phyloP scores from a whole-genome alignment of 2,329 filamentous ascomycete genomes.

The Sporothrix brasiliensis region DNA sequence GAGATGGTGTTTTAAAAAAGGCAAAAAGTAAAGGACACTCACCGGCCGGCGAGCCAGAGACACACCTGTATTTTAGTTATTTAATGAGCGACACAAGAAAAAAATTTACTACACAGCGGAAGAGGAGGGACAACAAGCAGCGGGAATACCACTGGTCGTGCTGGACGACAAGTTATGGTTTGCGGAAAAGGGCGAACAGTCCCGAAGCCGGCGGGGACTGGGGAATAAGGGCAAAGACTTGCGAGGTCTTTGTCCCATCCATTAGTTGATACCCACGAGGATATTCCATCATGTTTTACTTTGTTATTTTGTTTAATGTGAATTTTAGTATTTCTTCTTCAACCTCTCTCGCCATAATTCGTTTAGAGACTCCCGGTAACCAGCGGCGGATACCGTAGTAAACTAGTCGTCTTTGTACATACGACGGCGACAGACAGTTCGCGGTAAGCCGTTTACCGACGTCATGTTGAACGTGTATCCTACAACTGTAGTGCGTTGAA shows the following conservation, averaged over 20 bases:
- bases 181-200: background rate
- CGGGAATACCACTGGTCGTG: background rate
- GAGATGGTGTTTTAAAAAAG: background rate
- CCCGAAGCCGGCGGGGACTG: background rate
- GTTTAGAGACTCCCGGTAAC: background rate
- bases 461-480: background rate
- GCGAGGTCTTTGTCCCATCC: background rate
- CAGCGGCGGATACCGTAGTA: no score
- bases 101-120: background rate
- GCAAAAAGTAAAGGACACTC: constrained; percentile 5
- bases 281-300: constrained; percentile 15
- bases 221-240: background rate
- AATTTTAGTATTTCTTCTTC: background rate
- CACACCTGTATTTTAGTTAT: background rate
- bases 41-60: constrained; percentile 28
- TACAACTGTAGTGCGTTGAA: background rate
- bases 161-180: background rate
- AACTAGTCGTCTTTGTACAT: no score
- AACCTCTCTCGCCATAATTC: background rate
- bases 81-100: constrained; percentile 26
- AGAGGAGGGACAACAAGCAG: background rate
- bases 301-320: background rate
- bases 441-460: background rate
- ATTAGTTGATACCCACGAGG: constrained; percentile 28
- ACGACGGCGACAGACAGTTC: background rate